phyloP scores from a whole-genome alignment of 441 rosid species.

The Erodium texanum region DNA sequence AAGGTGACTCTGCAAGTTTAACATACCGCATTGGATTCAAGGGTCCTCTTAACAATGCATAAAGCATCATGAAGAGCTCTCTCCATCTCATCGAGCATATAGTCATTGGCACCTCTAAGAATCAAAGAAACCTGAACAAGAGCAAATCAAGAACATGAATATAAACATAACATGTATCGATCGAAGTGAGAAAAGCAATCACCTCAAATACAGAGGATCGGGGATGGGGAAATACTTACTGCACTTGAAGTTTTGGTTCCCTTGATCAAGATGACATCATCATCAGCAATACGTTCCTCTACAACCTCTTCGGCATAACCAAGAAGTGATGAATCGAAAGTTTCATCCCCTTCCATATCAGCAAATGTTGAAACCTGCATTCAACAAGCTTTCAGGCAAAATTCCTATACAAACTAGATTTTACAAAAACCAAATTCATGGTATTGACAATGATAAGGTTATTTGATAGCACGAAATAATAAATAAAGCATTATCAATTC shows the following conservation, averaged over 20 bases:
- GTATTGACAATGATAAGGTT: not conserved
- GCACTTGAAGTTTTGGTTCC: slow-evolving; percentile 88
- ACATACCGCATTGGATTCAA: slow-evolving; percentile 77
- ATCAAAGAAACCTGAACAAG: slow-evolving; percentile 71
- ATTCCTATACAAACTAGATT: not conserved
- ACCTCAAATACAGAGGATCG: not conserved
- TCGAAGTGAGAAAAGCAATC: not conserved
- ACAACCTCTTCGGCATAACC: slow-evolving; percentile 88
- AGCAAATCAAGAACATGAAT: not conserved
- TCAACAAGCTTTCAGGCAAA: not conserved
- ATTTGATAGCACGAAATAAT: not conserved
- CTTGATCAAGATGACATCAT: slow-evolving; percentile 84
- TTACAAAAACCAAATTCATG: not conserved
- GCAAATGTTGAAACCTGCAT: slow-evolving; percentile 92
- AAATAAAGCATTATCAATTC: not conserved
- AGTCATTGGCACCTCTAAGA: slow-evolving; percentile 95
- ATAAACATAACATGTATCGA: not conserved
- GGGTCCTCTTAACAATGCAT: slow-evolving; percentile 88
- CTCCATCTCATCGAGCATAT: slow-evolving; percentile 99
- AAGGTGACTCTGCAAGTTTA: not conserved
- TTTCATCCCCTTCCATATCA: slow-evolving; percentile 99
- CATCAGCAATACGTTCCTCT: slow-evolving; percentile 93
- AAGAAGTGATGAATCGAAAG: slow-evolving; percentile 76
- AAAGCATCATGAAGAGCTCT: slow-evolving; percentile 87
- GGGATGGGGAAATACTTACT: slow-evolving; percentile 34